Base-by-base conservation (phyloP, 768 basidiomycete genomes). In the Tulasnella sp. region DNA sequence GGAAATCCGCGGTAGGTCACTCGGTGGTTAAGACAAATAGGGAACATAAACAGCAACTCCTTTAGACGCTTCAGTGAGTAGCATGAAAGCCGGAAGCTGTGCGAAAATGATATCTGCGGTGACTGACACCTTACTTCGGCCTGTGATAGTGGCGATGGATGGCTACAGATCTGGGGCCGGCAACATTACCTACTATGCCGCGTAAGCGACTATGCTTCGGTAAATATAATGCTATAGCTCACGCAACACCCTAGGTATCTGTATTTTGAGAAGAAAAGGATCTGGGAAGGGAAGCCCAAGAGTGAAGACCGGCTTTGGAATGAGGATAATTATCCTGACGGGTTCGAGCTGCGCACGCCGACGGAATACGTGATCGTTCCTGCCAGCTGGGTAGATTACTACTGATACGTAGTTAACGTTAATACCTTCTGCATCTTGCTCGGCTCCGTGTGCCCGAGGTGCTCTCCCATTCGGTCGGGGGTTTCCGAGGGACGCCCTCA, bases 181-280 rank as follows among this genome's bases (percentile, higher is more conserved):
- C 9, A 88, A 87, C 73, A 86, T 86, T 18, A 86, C 86, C 5
- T 88, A 87, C 77, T 84, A 85, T 57, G 83, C 84, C 42, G 87
- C 86, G 86, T 87, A 82, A 46, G 87, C 26, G 18, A 15, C 7
- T 16, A 26, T 20, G 23, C 51, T 55, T 9, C 10, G 6, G n/a
- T 2, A 20, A 55, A 55, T 20, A 55, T 16, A 1, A 16, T 3
- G 9, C 16, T 55, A 26, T 20, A 55, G 51, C 51, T 55, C 7
- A 55, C n/a, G 1, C 18, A 20, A 18, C 1, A 13, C 71, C 32
- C 0, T 79, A 87, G 86, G 39, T 88, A 87, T 79, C 82, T 85
- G 18, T 88, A 87, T 83, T 88, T 87, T 71, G 88, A 88, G 79
- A 88, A 87, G 81, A 83, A 85, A 44, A 82, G 87, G 55, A 86